Evolutionary conservation across 345 rosid genomes (phyloP).

Genomic region (Cardamine resedifolia): DNA sequence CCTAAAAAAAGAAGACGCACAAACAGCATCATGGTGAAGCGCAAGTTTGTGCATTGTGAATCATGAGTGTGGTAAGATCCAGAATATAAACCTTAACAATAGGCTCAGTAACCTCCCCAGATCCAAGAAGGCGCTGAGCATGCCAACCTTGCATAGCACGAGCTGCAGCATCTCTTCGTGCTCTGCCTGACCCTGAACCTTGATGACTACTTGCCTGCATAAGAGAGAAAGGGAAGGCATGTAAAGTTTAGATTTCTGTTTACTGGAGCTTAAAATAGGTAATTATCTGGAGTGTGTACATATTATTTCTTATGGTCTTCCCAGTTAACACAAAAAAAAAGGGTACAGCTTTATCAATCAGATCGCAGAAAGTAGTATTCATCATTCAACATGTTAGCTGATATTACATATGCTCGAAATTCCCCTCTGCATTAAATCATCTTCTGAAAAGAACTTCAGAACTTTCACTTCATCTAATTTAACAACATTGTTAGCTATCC

Average conservation of each 20-base stretch:
- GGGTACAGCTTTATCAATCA: slow-evolving; percentile 5
- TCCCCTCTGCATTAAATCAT: background rate
- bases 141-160: slow-evolving; percentile 99
- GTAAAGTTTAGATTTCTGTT: background rate
- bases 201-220: slow-evolving; percentile 55
- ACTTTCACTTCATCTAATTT: slow-evolving; percentile 2
- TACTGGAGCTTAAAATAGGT: background rate
- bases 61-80: background rate
- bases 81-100: slow-evolving; percentile 48
- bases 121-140: slow-evolving; percentile 72
- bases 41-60: slow-evolving; percentile 6
- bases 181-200: slow-evolving; percentile 70
- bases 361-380: background rate
- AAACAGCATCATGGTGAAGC: slow-evolving; percentile 9
- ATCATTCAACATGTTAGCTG: background rate
- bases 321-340: slow-evolving; percentile 6
- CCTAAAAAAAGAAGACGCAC: slow-evolving; percentile 43
- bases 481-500: background rate
- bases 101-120: slow-evolving; percentile 70
- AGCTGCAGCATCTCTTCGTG: slow-evolving; percentile 85
- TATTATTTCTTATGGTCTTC: background rate
- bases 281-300: background rate
- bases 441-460: background rate
- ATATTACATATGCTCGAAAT: background rate
- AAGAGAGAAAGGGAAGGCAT: background rate